Evolutionary conservation across 78 protist genomes (phyloP).

Genomic region (Dictyostelium brefeldianum): DNA sequence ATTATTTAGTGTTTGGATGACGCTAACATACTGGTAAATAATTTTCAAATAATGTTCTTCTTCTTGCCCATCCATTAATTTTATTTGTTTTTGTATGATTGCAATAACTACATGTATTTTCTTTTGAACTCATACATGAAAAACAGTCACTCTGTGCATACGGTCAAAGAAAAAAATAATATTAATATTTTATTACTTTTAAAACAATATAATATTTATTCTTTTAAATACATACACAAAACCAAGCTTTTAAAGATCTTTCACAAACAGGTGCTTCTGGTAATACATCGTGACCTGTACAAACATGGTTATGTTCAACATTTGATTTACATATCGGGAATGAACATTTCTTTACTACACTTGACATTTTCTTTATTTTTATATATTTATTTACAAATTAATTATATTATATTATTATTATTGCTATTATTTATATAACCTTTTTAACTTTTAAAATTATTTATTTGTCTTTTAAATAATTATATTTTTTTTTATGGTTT

Average conservation of each 20-base stretch:
- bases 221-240: background rate
- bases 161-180: background rate
- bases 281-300: background rate
- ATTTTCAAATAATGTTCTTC: background rate
- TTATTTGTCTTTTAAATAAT: too few species aligned
- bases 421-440: too few species aligned
- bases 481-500: too few species aligned
- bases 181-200: background rate
- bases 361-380: background rate
- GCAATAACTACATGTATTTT: background rate
- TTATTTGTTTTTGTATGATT: background rate
- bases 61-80: background rate
- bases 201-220: background rate
- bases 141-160: background rate
- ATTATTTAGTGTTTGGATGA: too few species aligned
- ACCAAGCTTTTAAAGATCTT: slow-evolving; percentile 18
- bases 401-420: too few species aligned
- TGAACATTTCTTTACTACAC: background rate
- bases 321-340: background rate
- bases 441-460: too few species aligned
- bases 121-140: background rate
- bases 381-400: background rate
- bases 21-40: background rate
- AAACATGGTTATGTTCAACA: background rate
- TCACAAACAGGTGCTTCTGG: background rate